These are phyloP conservation scores for Talaromyces sp. DNA, from an alignment of 2,329 filamentous ascomycete genomes.

Conservation along the genomic window DNA sequence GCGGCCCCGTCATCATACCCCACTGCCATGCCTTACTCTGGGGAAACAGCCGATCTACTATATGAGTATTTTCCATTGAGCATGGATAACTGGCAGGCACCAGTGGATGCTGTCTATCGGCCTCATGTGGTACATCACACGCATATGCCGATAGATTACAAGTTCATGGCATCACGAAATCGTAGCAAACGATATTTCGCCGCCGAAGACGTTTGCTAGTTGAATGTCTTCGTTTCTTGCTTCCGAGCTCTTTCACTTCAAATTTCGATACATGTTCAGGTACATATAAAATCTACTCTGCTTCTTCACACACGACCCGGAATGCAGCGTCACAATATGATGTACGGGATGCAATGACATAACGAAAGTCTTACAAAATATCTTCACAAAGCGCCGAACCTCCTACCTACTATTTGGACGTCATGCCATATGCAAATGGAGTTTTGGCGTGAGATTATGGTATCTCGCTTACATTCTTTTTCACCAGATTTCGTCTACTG, in stretches of 20 bases:
- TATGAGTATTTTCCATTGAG: constrained; percentile 95
- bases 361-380: not conserved
- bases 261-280: constrained; percentile 6
- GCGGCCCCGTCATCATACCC: constrained; percentile 43
- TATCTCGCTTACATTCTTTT: constrained; percentile 1
- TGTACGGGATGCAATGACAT: constrained; percentile 10
- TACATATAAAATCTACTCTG: constrained; percentile 1
- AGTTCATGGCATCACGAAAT: constrained; percentile 61
- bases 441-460: not conserved
- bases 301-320: not conserved
- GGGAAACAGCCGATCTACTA: constrained; percentile 72
- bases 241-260: not conserved
- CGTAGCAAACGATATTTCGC: constrained; percentile 69
- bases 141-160: constrained; percentile 61
- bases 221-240: not conserved
- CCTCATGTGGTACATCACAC: constrained; percentile 94
- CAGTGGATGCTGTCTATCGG: constrained; percentile 82
- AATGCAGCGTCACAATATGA: not conserved
- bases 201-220: constrained; percentile 48
- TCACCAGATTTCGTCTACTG: not conserved
- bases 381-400: not conserved
- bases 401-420: not conserved
- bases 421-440: not conserved
- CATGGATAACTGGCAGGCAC: constrained; percentile 85
- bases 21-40: constrained; percentile 47